A percentile compares a stretch with the other conserved stretches of the same genome.
These are phyloP conservation scores for Drechslera avenae DNA, from an alignment of 2,329 filamentous ascomycete genomes.

Conservation along the genomic window DNA sequence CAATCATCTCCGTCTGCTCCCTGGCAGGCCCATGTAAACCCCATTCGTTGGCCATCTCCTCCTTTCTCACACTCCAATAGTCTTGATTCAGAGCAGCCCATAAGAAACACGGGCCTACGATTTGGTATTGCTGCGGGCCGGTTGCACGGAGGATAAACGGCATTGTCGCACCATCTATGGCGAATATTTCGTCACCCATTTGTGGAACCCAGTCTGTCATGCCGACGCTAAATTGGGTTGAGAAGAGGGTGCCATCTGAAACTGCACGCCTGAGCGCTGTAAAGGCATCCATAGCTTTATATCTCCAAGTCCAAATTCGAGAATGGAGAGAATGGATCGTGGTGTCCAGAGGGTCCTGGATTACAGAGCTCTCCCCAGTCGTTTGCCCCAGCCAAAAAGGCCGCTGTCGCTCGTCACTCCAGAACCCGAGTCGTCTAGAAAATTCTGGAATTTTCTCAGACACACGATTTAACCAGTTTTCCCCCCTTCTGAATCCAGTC, in stretches of 20 bases:
- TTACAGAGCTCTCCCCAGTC: too few species aligned
- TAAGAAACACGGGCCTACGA: constrained; percentile 4
- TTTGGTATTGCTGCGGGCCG: not conserved
- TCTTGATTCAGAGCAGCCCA: constrained; percentile 14
- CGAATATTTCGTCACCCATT: not conserved
- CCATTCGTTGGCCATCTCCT: not conserved
- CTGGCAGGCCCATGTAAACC: not conserved
- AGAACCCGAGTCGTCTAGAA: too few species aligned
- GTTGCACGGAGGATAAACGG: not conserved
- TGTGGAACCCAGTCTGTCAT: not conserved
- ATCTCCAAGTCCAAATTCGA: too few species aligned
- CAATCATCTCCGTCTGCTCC: not conserved
- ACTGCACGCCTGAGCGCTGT: too few species aligned
- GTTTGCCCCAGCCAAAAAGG: too few species aligned
- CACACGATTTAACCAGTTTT: too few species aligned
- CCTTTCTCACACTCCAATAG: constrained; percentile 14
- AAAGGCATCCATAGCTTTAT: not conserved
- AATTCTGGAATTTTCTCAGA: too few species aligned
- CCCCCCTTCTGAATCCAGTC: too few species aligned
- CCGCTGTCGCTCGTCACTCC: too few species aligned
- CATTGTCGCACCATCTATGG: not conserved
- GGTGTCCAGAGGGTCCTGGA: too few species aligned
- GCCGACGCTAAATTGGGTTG: not conserved
- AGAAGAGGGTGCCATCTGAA: not conserved
- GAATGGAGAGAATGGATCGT: too few species aligned